These are phyloP conservation scores for Chaetothyriales sp. DNA, from an alignment of 2,329 filamentous ascomycete genomes.

Conservation along the genomic window DNA sequence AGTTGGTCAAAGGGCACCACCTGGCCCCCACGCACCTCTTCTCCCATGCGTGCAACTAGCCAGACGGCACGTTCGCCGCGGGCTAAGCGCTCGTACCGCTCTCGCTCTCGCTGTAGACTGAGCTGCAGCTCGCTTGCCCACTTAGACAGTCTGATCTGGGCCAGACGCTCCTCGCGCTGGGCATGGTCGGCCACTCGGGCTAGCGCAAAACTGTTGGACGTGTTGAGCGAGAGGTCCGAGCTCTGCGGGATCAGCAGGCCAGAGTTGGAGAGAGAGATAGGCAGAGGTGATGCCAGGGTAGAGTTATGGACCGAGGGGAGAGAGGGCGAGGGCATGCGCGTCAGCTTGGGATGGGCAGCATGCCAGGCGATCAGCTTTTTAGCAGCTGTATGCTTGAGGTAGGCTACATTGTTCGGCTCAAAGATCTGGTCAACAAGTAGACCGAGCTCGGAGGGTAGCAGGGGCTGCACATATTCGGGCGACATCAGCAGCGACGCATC, in stretches of 20 bases:
- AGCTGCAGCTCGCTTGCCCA: slow-evolving; percentile 73
- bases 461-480: slow-evolving; percentile 70
- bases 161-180: slow-evolving; percentile 44
- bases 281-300: slow-evolving; percentile 16
- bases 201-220: slow-evolving; percentile 40
- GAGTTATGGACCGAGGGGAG: slow-evolving; percentile 15
- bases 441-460: slow-evolving; percentile 59
- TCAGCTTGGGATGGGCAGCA: slow-evolving; percentile 22
- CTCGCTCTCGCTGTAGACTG: slow-evolving; percentile 58
- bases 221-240: slow-evolving; percentile 17
- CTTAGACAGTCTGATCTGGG: slow-evolving; percentile 57
- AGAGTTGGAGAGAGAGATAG: slow-evolving; percentile 16
- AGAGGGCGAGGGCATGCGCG: slow-evolving; percentile 15
- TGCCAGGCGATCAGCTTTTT: slow-evolving; percentile 68
- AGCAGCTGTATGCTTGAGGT: slow-evolving; percentile 67
- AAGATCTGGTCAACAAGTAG: slow-evolving; percentile 60
- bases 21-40: slow-evolving; percentile 52
- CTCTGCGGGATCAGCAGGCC: slow-evolving; percentile 18
- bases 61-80: slow-evolving; percentile 51
- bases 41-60: slow-evolving; percentile 50
- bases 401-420: slow-evolving; percentile 59
- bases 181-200: slow-evolving; percentile 46
- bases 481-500: slow-evolving; percentile 90
- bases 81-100: slow-evolving; percentile 48
- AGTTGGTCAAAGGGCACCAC: slow-evolving; percentile 36